Conservation (phyloP, 805 yeast genomes). For the Wickerhamomyces chaumierensis region DNA sequence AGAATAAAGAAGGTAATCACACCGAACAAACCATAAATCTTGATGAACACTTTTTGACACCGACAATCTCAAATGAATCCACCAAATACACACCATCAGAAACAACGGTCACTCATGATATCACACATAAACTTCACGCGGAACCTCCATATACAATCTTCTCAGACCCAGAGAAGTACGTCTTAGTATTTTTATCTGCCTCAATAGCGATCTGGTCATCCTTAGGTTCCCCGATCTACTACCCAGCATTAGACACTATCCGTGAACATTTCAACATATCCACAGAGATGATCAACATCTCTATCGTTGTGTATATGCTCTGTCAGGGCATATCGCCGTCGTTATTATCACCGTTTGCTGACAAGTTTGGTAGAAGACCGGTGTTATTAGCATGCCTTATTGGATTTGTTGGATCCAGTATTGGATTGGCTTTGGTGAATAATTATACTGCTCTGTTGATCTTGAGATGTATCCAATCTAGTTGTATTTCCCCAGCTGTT, state of each 20-base stretch:
- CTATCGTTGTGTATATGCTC: constrained; percentile 67
- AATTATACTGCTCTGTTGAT: constrained; percentile 52
- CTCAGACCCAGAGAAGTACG: constrained; percentile 26
- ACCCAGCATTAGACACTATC: constrained; percentile 60
- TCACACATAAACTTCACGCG: too few species aligned
- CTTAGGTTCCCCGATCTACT: constrained; percentile 65
- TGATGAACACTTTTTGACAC: not conserved
- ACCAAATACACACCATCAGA: too few species aligned
- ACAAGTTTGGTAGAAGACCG: constrained; percentile 63
- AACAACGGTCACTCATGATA: too few species aligned
- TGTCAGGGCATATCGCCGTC: constrained; percentile 74
- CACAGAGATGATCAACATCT: constrained; percentile 49
- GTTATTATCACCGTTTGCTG: constrained; percentile 58
- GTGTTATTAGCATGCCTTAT: constrained; percentile 41
- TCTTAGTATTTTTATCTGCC: constrained; percentile 30
- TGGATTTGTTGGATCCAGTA: constrained; percentile 47
- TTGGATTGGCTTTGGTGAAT: constrained; percentile 52
- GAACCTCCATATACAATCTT: constrained; percentile 30
- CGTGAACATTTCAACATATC: constrained; percentile 42
- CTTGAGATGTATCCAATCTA: constrained; percentile 65
- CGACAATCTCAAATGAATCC: too few species aligned
- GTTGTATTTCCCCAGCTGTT: constrained; percentile 66
- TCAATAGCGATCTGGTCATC: constrained; percentile 55
- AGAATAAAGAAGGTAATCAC: not conserved
- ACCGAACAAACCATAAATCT: not conserved